A percentile compares a stretch with the other conserved stretches of the same genome.
phyloP scores from a whole-genome alignment of 495 filamentous ascomycete genomes.

The Penicillium bovifimosum region DNA sequence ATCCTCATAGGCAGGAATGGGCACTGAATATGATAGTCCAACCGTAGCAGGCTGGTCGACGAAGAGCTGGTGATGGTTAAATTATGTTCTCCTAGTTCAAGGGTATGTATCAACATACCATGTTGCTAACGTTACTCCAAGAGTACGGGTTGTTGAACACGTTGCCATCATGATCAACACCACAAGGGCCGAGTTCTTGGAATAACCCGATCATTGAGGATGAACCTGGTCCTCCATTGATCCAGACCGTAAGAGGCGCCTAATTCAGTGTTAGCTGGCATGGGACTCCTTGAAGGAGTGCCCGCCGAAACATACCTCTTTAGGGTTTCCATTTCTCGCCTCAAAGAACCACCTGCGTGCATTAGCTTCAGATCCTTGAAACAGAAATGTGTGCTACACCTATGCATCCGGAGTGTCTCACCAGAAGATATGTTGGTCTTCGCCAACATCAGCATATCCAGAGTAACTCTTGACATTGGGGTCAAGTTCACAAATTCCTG shows the following conservation, averaged over 20 bases:
- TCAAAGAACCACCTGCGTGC: conserved; percentile 54
- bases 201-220: conserved; percentile 59
- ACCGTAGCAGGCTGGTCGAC: conserved; percentile 57
- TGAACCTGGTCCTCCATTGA: conserved; percentile 55
- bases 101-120: conserved; percentile 32
- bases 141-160: conserved; percentile 54
- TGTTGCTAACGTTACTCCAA: conserved; percentile 54
- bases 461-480: conserved; percentile 61
- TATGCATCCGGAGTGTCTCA: neutral
- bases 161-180: conserved; percentile 44
- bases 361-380: neutral
- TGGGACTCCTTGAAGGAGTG: neutral
- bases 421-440: conserved; percentile 60
- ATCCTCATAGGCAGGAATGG: conserved; percentile 45
- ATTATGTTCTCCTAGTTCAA: neutral
- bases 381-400: too few relatives aligned
- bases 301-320: conserved; percentile 12
- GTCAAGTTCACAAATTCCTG: conserved; percentile 61
- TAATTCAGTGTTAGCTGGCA: conserved; percentile 2
- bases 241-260: conserved; percentile 59
- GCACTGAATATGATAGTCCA: conserved; percentile 54
- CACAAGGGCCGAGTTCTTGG: conserved; percentile 58
- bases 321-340: conserved; percentile 47
- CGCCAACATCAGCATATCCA: conserved; percentile 59
- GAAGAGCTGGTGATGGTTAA: conserved; percentile 25